A percentile compares a stretch with the other conserved stretches of the same genome.
Evolutionary conservation across 805 yeast species (phyloP).

Genomic region (Helenozyma rhizophorensis): DNA sequence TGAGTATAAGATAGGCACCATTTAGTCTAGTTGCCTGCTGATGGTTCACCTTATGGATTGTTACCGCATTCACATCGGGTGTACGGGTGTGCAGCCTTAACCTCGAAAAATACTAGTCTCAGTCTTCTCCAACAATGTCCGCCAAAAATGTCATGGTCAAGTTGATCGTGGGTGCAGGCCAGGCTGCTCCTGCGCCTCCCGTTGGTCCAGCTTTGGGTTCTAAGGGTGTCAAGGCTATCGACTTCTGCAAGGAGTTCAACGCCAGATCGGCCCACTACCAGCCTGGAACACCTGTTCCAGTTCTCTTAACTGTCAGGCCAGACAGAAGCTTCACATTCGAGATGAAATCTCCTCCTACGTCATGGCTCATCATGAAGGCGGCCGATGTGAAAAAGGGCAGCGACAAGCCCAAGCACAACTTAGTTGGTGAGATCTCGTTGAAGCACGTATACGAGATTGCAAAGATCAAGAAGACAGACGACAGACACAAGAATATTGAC

Average conservation of each 20-base stretch:
- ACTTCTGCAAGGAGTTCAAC: conserved; percentile 96
- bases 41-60: too few relatives aligned
- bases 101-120: too few relatives aligned
- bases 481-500: conserved; percentile 64
- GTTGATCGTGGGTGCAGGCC: conserved; percentile 92
- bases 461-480: conserved; percentile 84
- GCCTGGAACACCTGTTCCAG: conserved; percentile 90
- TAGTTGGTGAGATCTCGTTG: conserved; percentile 63
- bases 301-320: conserved; percentile 79
- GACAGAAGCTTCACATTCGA: conserved; percentile 87
- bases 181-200: conserved; percentile 98
- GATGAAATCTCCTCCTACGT: conserved; percentile 86
- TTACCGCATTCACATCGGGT: too few relatives aligned
- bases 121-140: too few relatives aligned
- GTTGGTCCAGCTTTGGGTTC: conserved; percentile 99
- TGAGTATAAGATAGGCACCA: too few relatives aligned
- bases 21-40: too few relatives aligned
- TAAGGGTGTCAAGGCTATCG: conserved; percentile 97
- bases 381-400: conserved; percentile 80
- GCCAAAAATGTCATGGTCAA: conserved; percentile 71
- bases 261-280: conserved; percentile 88
- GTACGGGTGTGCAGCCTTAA: too few relatives aligned
- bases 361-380: conserved; percentile 78
- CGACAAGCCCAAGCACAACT: conserved; percentile 55
- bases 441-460: conserved; percentile 96